Base-by-base conservation (phyloP, 768 basidiomycete species). In the Clitopilus hobsonii region DNA sequence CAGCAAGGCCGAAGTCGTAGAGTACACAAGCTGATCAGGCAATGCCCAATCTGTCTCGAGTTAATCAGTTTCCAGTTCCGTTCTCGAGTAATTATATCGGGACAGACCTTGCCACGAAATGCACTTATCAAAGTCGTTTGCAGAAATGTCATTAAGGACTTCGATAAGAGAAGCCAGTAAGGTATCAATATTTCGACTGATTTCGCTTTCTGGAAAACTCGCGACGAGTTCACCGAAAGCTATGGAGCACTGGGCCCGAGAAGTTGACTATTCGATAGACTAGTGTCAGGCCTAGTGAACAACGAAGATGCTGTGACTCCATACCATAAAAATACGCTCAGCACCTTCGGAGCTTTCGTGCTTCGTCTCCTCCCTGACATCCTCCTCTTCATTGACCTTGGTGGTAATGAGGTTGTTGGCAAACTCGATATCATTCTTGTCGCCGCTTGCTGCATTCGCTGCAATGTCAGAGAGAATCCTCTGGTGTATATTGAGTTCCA, bases 11-110 rank as follows among this genome's bases (percentile, higher is more conserved):
- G 87, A 88, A 22, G 91, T 79, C 3, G 86, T 91, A 1, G 88
- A 85, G 63, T 78, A 89, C 1, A 90, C 86, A 36, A 95, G 79
- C 63, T 93, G 89, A 68, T 95, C 90, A 30, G 93, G 86, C 27
- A 91, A 76, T 2, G 91, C 81, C 91, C 91, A 94, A 60, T 91
- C 92, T 94, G 56, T 28, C 5, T 51, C n/a, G n/a, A n/a, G n/a
- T n/a, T n/a, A n/a, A n/a, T n/a, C n/a, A n/a, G n/a, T n/a, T n/a
- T n/a, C n/a, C n/a, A n/a, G n/a, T n/a, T n/a, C n/a, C n/a, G n/a
- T n/a, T n/a, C n/a, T n/a, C n/a, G n/a, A n/a, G n/a, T n/a, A n/a
- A n/a, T n/a, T n/a, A n/a, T n/a, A n/a, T n/a, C 5, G 30, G 38
- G 38, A 55, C 72, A 52, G 63, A 92, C 91, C 89, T 61, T 84